These are phyloP conservation scores for Yamadazyma kitorensis DNA, from an alignment of 805 yeast species.

Conservation along the genomic window DNA sequence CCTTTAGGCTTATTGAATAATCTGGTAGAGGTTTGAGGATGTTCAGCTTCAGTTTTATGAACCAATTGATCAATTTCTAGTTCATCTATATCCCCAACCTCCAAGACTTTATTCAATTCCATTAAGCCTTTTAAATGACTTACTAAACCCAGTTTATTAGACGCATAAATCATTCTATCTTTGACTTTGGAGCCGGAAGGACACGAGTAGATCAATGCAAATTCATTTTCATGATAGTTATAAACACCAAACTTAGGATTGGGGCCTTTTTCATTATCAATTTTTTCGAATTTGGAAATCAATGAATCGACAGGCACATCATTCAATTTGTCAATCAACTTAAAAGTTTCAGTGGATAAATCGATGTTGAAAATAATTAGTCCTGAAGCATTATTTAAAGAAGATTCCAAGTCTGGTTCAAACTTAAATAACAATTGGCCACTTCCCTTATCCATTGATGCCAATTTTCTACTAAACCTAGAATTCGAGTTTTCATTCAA, in stretches of 20 bases:
- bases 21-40: conserved; percentile 18
- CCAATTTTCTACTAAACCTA: conserved; percentile 23
- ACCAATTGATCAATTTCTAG: conserved; percentile 53
- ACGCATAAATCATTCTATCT: conserved; percentile 90
- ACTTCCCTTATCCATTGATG: conserved; percentile 28
- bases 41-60: conserved; percentile 15
- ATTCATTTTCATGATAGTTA: conserved; percentile 34
- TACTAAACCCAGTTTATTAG: conserved; percentile 64
- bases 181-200: conserved; percentile 88
- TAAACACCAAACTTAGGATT: conserved; percentile 53
- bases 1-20: conserved; percentile 64
- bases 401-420: conserved; percentile 24
- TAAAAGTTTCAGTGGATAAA: conserved; percentile 40
- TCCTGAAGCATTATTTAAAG: conserved; percentile 19
- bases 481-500: conserved; percentile 11
- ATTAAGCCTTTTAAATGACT: conserved; percentile 43
- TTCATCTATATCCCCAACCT: conserved; percentile 73
- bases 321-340: conserved; percentile 18
- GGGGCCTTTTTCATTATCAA: conserved; percentile 22
- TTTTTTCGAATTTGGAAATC: conserved; percentile 16
- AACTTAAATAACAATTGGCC: conserved; percentile 22
- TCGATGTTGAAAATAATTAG: conserved; percentile 54
- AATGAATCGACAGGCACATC: conserved; percentile 19
- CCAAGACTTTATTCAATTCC: conserved; percentile 49
- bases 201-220: conserved; percentile 75